These are phyloP conservation scores for Ilyonectria robusta DNA, from an alignment of 2,329 filamentous ascomycete genomes.

Conservation along the genomic window DNA sequence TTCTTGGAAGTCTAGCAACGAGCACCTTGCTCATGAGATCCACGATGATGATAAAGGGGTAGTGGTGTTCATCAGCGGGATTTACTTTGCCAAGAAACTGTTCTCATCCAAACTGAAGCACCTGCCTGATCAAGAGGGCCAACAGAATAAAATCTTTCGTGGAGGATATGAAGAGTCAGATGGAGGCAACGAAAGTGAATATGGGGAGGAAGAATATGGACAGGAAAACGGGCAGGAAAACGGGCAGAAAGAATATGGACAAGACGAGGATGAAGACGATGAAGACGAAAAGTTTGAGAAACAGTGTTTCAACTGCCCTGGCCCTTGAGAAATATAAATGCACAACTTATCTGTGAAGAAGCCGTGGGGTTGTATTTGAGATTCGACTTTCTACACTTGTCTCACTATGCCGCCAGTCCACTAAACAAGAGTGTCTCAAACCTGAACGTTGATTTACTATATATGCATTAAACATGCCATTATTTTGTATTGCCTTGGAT, in stretches of 20 bases:
- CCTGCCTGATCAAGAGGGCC: background rate
- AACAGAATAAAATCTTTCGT: slow-evolving; percentile 9
- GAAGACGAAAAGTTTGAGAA: background rate
- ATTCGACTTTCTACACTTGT: no score
- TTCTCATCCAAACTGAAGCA: slow-evolving; percentile 2
- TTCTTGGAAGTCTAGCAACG: background rate
- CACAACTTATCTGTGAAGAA: no score
- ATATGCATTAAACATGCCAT: background rate
- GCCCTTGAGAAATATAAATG: no score
- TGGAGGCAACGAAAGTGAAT: background rate
- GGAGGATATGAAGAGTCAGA: slow-evolving; percentile 1
- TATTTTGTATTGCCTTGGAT: background rate
- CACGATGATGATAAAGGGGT: slow-evolving; percentile 22
- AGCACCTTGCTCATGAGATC: slow-evolving; percentile 1
- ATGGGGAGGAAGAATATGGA: background rate
- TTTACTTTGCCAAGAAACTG: slow-evolving; percentile 20
- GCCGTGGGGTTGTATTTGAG: no score
- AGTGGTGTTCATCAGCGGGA: slow-evolving; percentile 25
- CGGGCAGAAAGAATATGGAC: background rate
- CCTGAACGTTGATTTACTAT: background rate
- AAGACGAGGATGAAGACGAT: background rate
- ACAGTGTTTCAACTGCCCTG: background rate
- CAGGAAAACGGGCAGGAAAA: background rate
- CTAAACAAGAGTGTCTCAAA: background rate
- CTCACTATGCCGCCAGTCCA: background rate